A percentile compares a stretch with the other conserved stretches of the same genome.
Conservation (phyloP, 805 yeast species). For the Candida michaelii region DNA sequence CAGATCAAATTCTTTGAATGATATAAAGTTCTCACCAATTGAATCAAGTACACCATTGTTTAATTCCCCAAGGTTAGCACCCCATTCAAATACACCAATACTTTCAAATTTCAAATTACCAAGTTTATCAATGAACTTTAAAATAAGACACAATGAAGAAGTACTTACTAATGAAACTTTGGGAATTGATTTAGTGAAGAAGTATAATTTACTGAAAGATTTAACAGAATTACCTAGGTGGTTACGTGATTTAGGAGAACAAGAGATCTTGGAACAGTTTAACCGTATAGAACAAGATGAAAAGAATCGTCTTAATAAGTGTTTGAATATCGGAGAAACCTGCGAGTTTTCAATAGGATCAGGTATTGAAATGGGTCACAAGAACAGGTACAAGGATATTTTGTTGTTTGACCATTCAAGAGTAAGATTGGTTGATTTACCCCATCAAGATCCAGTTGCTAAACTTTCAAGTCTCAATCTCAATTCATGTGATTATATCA, state of each 20-base stretch:
- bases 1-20: conserved; percentile 20
- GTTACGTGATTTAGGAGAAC: conserved; percentile 19
- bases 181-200: conserved; percentile 14
- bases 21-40: conserved; percentile 14
- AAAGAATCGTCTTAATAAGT: conserved; percentile 56
- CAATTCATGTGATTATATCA: conserved; percentile 60
- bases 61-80: conserved; percentile 5
- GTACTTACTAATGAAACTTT: conserved; percentile 39
- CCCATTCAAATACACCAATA: conserved; percentile 30
- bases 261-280: conserved; percentile 38
- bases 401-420: conserved; percentile 85
- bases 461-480: not conserved
- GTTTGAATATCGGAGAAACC: conserved; percentile 24
- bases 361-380: conserved; percentile 79
- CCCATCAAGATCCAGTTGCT: not conserved
- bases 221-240: conserved; percentile 28
- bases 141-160: conserved; percentile 56
- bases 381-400: conserved; percentile 86
- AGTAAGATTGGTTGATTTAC: conserved; percentile 49
- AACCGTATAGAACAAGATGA: conserved; percentile 68
- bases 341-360: conserved; percentile 52
- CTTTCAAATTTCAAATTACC: conserved; percentile 59
- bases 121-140: conserved; percentile 22
- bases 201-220: conserved; percentile 8
- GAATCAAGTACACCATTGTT: conserved; percentile 36